Evolutionary conservation across 805 yeast species (phyloP), one percentile per base, ranked within the genome.

Genomic region (Saturnispora kantuleensis): DNA sequence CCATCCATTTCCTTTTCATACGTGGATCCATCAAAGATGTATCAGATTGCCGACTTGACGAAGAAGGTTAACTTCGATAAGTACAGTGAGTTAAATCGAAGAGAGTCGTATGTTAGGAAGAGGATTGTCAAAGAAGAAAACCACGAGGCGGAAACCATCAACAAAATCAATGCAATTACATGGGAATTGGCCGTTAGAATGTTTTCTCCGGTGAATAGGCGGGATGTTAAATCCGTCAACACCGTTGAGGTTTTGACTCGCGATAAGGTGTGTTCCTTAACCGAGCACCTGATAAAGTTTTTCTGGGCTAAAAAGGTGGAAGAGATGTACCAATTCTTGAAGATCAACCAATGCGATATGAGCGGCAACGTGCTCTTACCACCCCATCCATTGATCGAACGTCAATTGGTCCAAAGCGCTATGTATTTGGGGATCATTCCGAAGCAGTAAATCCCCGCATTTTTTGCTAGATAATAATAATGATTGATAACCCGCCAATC

Each of bases 281-380:
- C 57, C 1, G 62, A 58, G 12, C 61, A 60, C 39, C 50, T 61
- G n/a, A 47, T 60, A 28, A 59, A 58, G 42, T 58, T 57, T 38
- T 57, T 52, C 42, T 61, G 63, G 62, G 48, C 51, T 10, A 54
- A 54, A 38, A 48, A 52, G 21, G 44, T 51, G 7, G 54, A 56
- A 3, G 48, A 53, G 3, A 50, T 60, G 15, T 58, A 51, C 43
- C 48, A 48, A 36, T 56, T 52, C 42, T 37, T 61, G 28, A 52
- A 55, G 41, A 45, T 36, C 3, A 44, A 49, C 16, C 56, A 52
- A 45, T 38, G 39, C 38, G 53, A 49, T 44, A 35, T 30, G 6
- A 31, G 33, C 4, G 47, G 47, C 5, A 54, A 52, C 31, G 45
- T 57, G 11, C 41, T 53, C 36, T 48, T 35, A 28, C 39, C 43